Conservation (phyloP, 352 stramenopile genomes). For the Pilasporangium apinafurcum region DNA sequence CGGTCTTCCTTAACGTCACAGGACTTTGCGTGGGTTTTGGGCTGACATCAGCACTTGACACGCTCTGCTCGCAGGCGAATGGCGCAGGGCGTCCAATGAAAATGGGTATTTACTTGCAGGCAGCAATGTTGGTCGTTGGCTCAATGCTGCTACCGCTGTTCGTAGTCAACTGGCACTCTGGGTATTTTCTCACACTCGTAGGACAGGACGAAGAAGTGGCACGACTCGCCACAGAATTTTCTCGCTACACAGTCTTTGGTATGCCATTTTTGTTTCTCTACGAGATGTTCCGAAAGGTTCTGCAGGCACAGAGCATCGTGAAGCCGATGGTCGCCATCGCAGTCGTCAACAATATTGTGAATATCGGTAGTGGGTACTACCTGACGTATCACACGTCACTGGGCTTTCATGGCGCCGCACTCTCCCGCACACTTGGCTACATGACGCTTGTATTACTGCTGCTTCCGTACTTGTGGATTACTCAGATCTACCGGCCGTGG, state of each 20-base stretch:
- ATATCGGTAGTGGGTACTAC: slow-evolving; percentile 59
- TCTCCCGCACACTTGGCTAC: slow-evolving; percentile 55
- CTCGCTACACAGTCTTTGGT: slow-evolving; percentile 50
- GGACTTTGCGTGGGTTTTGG: no score
- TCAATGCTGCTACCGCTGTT: slow-evolving; percentile 40
- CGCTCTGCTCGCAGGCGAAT: slow-evolving; percentile 70
- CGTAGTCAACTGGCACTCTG: slow-evolving; percentile 56
- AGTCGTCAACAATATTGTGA: slow-evolving; percentile 49
- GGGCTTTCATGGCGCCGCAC: slow-evolving; percentile 68
- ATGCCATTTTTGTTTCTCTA: slow-evolving; percentile 74
- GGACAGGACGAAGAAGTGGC: slow-evolving; percentile 59
- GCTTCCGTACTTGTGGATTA: slow-evolving; percentile 41
- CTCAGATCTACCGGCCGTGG: slow-evolving; percentile 21
- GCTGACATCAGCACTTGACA: slow-evolving; percentile 72
- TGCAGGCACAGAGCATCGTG: slow-evolving; percentile 72
- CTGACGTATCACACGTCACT: slow-evolving; percentile 59
- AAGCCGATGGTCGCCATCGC: slow-evolving; percentile 51
- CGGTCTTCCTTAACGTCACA: no score
- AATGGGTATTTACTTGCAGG: slow-evolving; percentile 78
- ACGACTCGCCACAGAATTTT: slow-evolving; percentile 46
- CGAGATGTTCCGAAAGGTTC: slow-evolving; percentile 66
- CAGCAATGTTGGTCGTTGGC: slow-evolving; percentile 46
- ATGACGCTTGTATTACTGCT: slow-evolving; percentile 44
- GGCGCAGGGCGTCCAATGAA: slow-evolving; percentile 45
- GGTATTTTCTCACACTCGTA: slow-evolving; percentile 34